Percentiles rank a stretch among this genome's conserved stretches.
phyloP scores from a whole-genome alignment of 2,329 filamentous ascomycete species.

The Fusarium sp. region DNA sequence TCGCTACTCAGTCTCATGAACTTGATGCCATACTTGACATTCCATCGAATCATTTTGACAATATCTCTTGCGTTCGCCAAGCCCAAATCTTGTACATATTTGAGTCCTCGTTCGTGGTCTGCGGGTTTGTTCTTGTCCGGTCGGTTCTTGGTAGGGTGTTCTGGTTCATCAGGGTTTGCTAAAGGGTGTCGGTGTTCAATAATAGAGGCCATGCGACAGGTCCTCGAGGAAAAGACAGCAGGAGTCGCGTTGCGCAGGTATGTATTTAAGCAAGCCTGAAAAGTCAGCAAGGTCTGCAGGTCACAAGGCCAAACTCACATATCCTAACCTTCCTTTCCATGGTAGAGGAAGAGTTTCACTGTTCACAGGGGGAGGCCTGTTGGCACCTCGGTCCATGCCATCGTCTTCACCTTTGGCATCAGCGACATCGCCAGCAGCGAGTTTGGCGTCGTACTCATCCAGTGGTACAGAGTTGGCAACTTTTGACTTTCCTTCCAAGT shows the following conservation, averaged over 20 bases:
- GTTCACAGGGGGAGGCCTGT: constrained; percentile 78
- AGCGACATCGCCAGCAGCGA: constrained; percentile 31
- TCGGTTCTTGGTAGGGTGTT: constrained; percentile 85
- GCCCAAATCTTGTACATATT: constrained; percentile 80
- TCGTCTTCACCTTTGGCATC: constrained; percentile 37
- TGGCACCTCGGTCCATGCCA: constrained; percentile 49
- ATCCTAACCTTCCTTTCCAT: constrained; percentile 89
- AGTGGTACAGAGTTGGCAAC: constrained; percentile 31
- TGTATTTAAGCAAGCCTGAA: constrained; percentile 86
- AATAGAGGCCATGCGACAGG: constrained; percentile 90
- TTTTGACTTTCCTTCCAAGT: background rate
- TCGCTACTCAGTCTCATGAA: constrained; percentile 94
- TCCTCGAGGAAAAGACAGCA: constrained; percentile 89
- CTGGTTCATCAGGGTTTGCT: constrained; percentile 75
- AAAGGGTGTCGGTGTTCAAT: constrained; percentile 88
- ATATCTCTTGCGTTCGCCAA: constrained; percentile 86
- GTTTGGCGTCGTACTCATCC: constrained; percentile 36
- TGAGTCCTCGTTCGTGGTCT: constrained; percentile 71
- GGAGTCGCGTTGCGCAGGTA: constrained; percentile 85
- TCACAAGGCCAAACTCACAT: constrained; percentile 63
- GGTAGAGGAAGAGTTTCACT: constrained; percentile 85
- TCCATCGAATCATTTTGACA: constrained; percentile 88
- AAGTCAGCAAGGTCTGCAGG: constrained; percentile 13
- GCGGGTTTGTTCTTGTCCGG: constrained; percentile 78
- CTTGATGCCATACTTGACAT: constrained; percentile 88